Evolutionary conservation across 352 stramenopile species (phyloP).

Genomic region (Phytophthora boehmeriae): DNA sequence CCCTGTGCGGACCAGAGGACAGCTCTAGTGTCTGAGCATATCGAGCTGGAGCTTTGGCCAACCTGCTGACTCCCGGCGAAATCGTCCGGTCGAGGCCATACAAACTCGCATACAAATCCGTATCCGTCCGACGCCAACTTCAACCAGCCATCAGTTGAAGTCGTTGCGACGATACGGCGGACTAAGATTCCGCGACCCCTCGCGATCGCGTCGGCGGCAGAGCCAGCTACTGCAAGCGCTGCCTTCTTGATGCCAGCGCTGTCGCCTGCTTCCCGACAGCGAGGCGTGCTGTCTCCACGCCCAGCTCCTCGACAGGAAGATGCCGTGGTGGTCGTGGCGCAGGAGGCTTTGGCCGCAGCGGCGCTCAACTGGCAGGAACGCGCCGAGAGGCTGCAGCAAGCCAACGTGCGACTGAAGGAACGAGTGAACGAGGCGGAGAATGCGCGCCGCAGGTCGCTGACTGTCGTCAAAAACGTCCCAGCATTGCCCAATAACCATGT

Average conservation of each 20-base stretch:
- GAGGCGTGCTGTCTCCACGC: constrained; percentile 21
- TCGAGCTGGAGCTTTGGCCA: background rate
- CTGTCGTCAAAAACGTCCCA: constrained; percentile 59
- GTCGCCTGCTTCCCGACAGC: background rate
- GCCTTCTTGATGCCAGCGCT: background rate
- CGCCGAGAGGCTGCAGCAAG: constrained; percentile 38
- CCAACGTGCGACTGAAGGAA: constrained; percentile 43
- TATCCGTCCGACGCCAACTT: background rate
- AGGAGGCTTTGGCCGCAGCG: constrained; percentile 33
- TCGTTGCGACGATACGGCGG: background rate
- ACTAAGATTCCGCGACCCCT: background rate
- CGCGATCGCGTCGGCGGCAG: background rate
- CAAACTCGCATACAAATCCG: background rate
- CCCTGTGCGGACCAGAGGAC: too few relatives aligned
- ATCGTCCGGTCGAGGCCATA: background rate
- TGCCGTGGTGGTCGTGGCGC: constrained; percentile 42
- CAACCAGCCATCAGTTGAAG: background rate
- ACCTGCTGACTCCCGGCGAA: background rate
- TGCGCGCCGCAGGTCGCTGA: constrained; percentile 48
- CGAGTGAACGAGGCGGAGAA: constrained; percentile 37
- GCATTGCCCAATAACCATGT: constrained; percentile 66
- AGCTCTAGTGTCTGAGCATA: background rate
- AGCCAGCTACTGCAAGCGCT: background rate
- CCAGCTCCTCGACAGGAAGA: constrained; percentile 6
- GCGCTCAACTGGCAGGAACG: constrained; percentile 49